Percentiles rank a stretch among this genome's conserved stretches.
Conservation (phyloP, 805 yeast species). For the Candida hispaniensis region DNA sequence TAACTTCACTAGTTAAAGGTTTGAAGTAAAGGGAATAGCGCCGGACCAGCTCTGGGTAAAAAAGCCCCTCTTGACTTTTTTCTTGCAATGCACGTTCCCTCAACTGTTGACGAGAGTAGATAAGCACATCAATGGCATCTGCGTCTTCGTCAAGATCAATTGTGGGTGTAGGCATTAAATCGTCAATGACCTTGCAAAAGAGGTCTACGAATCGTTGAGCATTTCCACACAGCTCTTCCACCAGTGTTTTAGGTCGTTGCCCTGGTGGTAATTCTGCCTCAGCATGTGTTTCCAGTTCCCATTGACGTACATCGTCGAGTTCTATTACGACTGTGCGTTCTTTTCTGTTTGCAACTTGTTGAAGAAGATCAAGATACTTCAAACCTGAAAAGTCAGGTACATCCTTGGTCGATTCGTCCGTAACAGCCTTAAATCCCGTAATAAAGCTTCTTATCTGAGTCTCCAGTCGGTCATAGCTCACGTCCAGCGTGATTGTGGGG, state of each 20-base stretch:
- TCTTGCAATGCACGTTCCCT: constrained; percentile 56
- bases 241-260: constrained; percentile 31
- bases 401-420: constrained; percentile 20
- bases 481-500: constrained; percentile 57
- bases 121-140: constrained; percentile 84
- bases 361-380: constrained; percentile 67
- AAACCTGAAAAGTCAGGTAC: constrained; percentile 15
- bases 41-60: constrained; percentile 80
- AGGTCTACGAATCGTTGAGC: constrained; percentile 71
- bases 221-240: constrained; percentile 55
- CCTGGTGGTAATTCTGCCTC: constrained; percentile 25
- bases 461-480: constrained; percentile 60
- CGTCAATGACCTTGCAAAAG: constrained; percentile 65
- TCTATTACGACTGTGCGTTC: constrained; percentile 57
- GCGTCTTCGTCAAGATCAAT: constrained; percentile 68
- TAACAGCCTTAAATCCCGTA: constrained; percentile 46
- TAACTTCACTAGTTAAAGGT: constrained; percentile 45
- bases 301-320: constrained; percentile 70
- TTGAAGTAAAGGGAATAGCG: constrained; percentile 79
- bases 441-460: constrained; percentile 54
- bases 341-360: constrained; percentile 77
- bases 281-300: constrained; percentile 40
- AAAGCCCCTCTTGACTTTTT: constrained; percentile 36
- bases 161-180: constrained; percentile 78
- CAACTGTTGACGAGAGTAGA: constrained; percentile 79